Evolutionary conservation across 2,329 filamentous ascomycete species (phyloP).

Genomic region (Aspergillus cejpii): DNA sequence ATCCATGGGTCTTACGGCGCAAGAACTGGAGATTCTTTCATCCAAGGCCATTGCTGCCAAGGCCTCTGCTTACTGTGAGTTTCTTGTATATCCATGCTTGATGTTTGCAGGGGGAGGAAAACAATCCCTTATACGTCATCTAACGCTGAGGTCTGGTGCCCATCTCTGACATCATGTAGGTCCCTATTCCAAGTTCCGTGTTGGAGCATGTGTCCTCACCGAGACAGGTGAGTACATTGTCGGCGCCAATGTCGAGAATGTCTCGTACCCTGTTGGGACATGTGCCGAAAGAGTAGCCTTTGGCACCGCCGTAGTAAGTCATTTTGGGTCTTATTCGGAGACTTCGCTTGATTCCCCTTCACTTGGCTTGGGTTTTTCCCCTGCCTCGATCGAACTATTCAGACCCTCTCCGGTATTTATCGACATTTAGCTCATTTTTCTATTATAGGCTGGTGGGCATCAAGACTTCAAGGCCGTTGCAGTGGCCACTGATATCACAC

Average conservation of each 20-base stretch:
- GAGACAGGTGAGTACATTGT: conserved; percentile 51
- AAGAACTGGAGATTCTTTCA: conserved; percentile 61
- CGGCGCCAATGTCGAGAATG: conserved; percentile 91
- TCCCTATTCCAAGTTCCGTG: conserved; percentile 85
- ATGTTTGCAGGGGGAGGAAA: background rate
- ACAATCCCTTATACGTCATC: background rate
- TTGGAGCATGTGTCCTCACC: conserved; percentile 73
- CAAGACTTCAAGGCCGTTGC: conserved; percentile 68
- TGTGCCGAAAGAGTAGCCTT: conserved; percentile 92
- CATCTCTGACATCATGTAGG: conserved; percentile 37
- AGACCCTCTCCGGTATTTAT: too few species aligned
- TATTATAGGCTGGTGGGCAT: conserved; percentile 43
- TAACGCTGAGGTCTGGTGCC: background rate
- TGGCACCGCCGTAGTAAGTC: conserved; percentile 62
- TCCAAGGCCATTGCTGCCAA: conserved; percentile 64
- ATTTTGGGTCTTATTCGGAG: conserved; percentile 17
- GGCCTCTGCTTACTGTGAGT: conserved; percentile 68
- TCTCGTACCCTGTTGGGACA: conserved; percentile 85
- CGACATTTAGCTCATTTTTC: too few species aligned
- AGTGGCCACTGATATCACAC: conserved; percentile 70
- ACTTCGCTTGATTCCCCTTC: background rate
- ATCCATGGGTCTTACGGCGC: conserved; percentile 45
- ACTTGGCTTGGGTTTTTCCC: too few species aligned
- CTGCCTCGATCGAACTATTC: too few species aligned
- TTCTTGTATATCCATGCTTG: background rate